Evolutionary conservation across 352 stramenopile genomes (phyloP).

Genomic region (Peronospora destructor): DNA sequence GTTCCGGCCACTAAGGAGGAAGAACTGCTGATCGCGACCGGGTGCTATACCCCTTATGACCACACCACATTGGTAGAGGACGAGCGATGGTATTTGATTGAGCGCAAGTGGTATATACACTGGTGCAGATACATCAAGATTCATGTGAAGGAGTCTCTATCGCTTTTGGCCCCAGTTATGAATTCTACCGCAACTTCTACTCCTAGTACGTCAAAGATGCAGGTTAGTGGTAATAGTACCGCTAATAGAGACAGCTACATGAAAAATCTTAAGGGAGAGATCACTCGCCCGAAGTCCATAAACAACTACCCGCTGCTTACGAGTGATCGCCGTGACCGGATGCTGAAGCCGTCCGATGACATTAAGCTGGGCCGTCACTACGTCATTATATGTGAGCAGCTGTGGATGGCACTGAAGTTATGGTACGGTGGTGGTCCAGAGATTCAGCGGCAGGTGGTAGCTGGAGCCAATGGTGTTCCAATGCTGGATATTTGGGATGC

Average conservation of each 20-base stretch:
- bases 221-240: slow-evolving; percentile 22
- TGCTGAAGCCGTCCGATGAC: slow-evolving; percentile 65
- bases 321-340: slow-evolving; percentile 56
- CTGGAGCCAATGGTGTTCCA: slow-evolving; percentile 46
- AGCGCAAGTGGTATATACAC: slow-evolving; percentile 80
- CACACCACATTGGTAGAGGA: slow-evolving; percentile 62
- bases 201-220: slow-evolving; percentile 34
- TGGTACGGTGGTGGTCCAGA: slow-evolving; percentile 90
- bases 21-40: slow-evolving; percentile 60
- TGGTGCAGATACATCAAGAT: slow-evolving; percentile 79
- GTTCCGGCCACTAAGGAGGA: slow-evolving; percentile 70
- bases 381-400: slow-evolving; percentile 77
- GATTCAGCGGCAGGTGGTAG: slow-evolving; percentile 78
- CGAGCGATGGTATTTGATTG: slow-evolving; percentile 78
- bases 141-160: slow-evolving; percentile 31
- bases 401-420: slow-evolving; percentile 86
- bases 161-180: slow-evolving; percentile 15
- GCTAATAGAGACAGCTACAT: slow-evolving; percentile 56
- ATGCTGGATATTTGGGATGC: slow-evolving; percentile 78
- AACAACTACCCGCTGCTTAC: slow-evolving; percentile 76
- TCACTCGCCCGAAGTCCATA: slow-evolving; percentile 74
- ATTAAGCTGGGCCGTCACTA: slow-evolving; percentile 80
- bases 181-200: slow-evolving; percentile 18
- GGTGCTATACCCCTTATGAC: slow-evolving; percentile 77
- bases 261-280: slow-evolving; percentile 74